A percentile compares a stretch with the other conserved stretches of the same genome.
Conservation (phyloP, 768 basidiomycete species). For the Boletus speciosus region DNA sequence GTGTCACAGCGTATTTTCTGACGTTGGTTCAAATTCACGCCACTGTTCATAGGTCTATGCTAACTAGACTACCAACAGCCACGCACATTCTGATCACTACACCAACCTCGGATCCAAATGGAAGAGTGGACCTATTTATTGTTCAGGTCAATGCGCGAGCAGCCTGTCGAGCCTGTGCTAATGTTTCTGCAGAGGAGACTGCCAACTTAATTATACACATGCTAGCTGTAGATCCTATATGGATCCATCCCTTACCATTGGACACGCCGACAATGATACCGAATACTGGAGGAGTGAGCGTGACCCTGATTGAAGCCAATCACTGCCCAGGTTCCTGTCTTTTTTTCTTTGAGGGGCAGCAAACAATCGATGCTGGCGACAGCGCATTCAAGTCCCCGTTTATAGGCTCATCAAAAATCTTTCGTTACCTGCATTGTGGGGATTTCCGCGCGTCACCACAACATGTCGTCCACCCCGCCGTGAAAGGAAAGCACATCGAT, state of each 20-base stretch:
- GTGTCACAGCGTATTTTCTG: conserved; percentile 85
- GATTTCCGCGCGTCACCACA: conserved; percentile 88
- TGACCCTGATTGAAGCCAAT: conserved; percentile 96
- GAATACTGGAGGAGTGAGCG: conserved; percentile 77
- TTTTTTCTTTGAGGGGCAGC: conserved; percentile 90
- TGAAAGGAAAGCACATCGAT: conserved; percentile 80
- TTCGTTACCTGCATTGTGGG: conserved; percentile 94
- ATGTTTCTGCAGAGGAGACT: conserved; percentile 54
- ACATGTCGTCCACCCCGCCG: conserved; percentile 80
- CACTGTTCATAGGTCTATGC: not conserved
- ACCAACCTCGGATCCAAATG: conserved; percentile 87
- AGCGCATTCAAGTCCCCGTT: conserved; percentile 66
- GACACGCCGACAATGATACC: conserved; percentile 73
- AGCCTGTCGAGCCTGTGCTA: not conserved
- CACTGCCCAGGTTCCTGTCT: conserved; percentile 97
- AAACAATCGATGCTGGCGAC: conserved; percentile 88
- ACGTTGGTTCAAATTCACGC: conserved; percentile 49
- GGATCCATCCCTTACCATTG: conserved; percentile 86
- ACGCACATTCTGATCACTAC: conserved; percentile 97
- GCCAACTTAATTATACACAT: conserved; percentile 91
- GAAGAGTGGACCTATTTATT: conserved; percentile 93
- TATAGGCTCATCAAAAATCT: conserved; percentile 65
- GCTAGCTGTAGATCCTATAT: conserved; percentile 83
- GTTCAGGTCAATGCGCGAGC: conserved; percentile 50
- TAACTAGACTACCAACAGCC: conserved; percentile 44